These are phyloP conservation scores for Aureobasidium sp. DNA, from an alignment of 2,329 filamentous ascomycete species.

Conservation along the genomic window DNA sequence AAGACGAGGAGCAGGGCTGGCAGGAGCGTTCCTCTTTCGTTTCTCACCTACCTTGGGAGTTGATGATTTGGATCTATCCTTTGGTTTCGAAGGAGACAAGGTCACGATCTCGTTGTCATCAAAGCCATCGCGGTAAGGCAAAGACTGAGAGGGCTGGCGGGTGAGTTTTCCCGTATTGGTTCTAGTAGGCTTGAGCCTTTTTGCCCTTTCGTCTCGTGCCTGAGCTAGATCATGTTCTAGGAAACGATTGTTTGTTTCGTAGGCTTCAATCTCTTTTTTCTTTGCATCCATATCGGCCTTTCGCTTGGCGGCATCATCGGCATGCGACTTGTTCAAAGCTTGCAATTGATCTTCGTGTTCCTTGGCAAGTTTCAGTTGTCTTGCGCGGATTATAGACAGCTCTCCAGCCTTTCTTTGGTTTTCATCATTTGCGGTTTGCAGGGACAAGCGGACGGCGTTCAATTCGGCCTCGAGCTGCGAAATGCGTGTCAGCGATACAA, in stretches of 20 bases:
- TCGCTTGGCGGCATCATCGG: constrained; percentile 55
- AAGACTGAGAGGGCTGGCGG: constrained; percentile 51
- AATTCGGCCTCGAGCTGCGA: constrained; percentile 36
- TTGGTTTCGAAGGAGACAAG: constrained; percentile 44
- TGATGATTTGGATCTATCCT: constrained; percentile 38
- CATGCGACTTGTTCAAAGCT: constrained; percentile 53
- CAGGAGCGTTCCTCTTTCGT: constrained; percentile 54
- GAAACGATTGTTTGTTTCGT: constrained; percentile 63
- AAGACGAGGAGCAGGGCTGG: constrained; percentile 55
- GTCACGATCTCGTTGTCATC: constrained; percentile 56
- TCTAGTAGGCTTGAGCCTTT: constrained; percentile 30
- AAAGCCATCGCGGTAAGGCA: constrained; percentile 64
- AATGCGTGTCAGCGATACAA: neutral
- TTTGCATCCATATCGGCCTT: constrained; percentile 56
- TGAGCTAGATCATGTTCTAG: constrained; percentile 64
- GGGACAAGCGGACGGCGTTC: constrained; percentile 27
- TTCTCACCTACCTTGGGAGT: constrained; percentile 59
- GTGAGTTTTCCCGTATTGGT: constrained; percentile 24
- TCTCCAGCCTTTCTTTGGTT: constrained; percentile 61
- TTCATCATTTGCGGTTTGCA: constrained; percentile 35
- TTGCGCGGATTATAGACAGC: constrained; percentile 64
- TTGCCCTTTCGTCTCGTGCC: constrained; percentile 34
- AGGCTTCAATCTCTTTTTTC: constrained; percentile 55
- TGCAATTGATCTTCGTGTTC: constrained; percentile 56
- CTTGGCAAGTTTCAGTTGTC: constrained; percentile 52